A percentile compares a stretch with the other conserved stretches of the same genome.
These are phyloP conservation scores for Solanum sejunctum DNA, from an alignment of 257 asterid genomes.

Conservation along the genomic window DNA sequence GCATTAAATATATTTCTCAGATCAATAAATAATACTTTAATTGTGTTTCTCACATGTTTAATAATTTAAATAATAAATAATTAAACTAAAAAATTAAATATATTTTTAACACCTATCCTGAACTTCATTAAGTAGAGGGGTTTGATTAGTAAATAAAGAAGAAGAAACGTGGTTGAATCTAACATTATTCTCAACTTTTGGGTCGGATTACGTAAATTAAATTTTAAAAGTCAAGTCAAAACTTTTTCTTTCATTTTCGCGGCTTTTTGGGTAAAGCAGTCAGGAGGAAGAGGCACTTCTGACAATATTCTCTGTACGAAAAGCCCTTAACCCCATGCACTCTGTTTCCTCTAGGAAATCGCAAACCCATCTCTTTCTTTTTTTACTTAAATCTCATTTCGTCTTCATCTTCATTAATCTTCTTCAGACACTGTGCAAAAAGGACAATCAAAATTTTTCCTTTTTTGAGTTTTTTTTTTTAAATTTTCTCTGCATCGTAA, in stretches of 20 bases:
- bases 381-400: not conserved
- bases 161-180: not conserved
- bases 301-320: not conserved
- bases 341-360: not conserved
- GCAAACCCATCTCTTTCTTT: not conserved
- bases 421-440: not conserved
- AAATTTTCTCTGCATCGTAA: not conserved
- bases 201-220: not conserved
- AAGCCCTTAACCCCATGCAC: not conserved
- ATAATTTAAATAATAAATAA: too few species aligned
- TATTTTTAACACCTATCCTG: too few species aligned
- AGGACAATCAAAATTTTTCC: not conserved
- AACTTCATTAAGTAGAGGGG: not conserved
- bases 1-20: too few species aligned
- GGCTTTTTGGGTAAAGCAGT: not conserved
- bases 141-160: not conserved
- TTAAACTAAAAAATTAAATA: too few species aligned
- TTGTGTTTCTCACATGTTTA: too few species aligned
- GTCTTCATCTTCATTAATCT: not conserved
- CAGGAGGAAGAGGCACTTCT: not conserved
- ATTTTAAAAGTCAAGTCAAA: not conserved
- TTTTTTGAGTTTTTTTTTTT: not conserved
- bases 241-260: not conserved
- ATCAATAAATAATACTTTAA: too few species aligned
- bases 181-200: not conserved